Evolutionary conservation across 78 protist species (phyloP).

Genomic region (Dictyostelium purpureum): DNA sequence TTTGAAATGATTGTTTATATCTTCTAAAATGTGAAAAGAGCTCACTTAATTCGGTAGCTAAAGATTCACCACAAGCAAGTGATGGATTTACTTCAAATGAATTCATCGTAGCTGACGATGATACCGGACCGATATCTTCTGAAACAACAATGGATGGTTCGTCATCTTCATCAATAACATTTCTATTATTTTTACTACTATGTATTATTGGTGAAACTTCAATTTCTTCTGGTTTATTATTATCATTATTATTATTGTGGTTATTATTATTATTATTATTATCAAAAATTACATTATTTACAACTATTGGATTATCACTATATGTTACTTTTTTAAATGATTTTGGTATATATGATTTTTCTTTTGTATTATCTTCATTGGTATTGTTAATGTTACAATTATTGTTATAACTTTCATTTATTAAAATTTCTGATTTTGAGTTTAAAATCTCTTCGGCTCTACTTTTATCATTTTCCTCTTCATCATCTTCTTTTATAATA

Average conservation of each 20-base stretch:
- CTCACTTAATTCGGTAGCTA: slow-evolving; percentile 28
- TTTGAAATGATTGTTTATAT: slow-evolving; percentile 32
- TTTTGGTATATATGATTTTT: neutral
- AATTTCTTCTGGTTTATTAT: neutral
- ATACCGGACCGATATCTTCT: no score
- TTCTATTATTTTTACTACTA: neutral
- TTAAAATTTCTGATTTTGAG: slow-evolving; percentile 10
- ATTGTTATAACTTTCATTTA: slow-evolving; percentile 9
- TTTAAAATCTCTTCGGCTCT: neutral
- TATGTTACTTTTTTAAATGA: neutral
- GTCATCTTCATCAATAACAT: neutral
- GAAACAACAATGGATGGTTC: slow-evolving; percentile 14
- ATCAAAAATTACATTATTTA: neutral
- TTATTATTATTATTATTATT: neutral
- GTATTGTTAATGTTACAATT: slow-evolving; percentile 12
- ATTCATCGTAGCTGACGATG: neutral
- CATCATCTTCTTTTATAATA: neutral
- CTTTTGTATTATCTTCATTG: neutral
- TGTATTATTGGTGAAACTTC: slow-evolving; percentile 24
- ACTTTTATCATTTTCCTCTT: neutral
- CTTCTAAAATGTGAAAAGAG: slow-evolving; percentile 59
- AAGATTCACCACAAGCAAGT: neutral
- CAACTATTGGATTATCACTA: neutral
- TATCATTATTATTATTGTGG: neutral
- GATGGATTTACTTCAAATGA: neutral